Evolutionary conservation across 2,329 filamentous ascomycete species (phyloP), one percentile per base, ranked within the genome.

Genomic region (Aspergillus sp.): DNA sequence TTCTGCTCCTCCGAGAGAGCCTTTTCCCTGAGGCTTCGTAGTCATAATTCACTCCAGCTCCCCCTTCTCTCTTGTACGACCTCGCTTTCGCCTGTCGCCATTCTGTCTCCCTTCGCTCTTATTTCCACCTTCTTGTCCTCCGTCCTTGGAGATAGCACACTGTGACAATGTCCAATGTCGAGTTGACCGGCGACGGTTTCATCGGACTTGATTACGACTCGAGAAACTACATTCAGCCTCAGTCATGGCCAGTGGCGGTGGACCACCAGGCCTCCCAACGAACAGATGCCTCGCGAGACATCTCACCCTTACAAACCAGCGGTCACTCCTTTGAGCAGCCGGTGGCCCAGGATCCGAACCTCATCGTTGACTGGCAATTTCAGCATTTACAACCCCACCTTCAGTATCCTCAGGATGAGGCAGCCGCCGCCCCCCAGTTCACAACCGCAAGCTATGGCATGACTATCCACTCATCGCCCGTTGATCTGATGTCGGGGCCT

Each of bases 381-480:
- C 75, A 79, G 60, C 73, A 75, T 27, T 64, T 75, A 58, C 74
- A 75, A 62, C 66, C 68, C 57, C 72, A 77, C 55, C 67, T 75
- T 53, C 71, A 73, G 47, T 77, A 76, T 65, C 65, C 71, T 35
- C 62, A 74, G 44, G 85, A 84, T 67, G 84, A 87, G 61, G 77
- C 81, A 40, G 77, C 82, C 5, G 74, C 87, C 66, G 80, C 71
- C 52, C 68, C 73, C 68, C 84, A 82, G 68, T 79, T 82, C 59
- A 82, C 78, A 56, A 75, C 83, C 35, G 79, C 87, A 57, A 85
- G 85, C 62, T 89, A 88, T 68, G 73, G 68, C 45, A 73, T 79
- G 61, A 67, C 75, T 37, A 65, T 80, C 59, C 76, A 78, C 47
- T 70, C 75, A 17, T 75, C 77, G 3, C 74, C 80, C 83, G 61